Percentiles rank a stretch among this genome's conserved stretches.
phyloP scores from a whole-genome alignment of 805 yeast genomes.

The Lipomyces sp. region DNA sequence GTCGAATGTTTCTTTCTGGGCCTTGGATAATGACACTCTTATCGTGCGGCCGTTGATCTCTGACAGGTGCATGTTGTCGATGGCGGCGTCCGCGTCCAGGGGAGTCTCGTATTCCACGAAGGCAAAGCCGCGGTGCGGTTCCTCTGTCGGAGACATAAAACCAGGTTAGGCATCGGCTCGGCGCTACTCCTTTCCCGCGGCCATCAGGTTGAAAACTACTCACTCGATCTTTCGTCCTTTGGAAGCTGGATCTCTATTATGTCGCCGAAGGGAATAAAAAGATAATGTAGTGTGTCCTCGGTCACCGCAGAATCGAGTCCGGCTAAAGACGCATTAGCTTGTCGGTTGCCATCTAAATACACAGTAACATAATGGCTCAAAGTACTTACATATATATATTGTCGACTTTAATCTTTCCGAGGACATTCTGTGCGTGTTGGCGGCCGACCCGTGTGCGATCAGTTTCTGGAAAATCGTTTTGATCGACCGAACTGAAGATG shows the following conservation, averaged over 20 bases:
- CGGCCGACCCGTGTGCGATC: neutral
- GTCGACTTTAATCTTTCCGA: conserved; percentile 10
- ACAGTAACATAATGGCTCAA: neutral
- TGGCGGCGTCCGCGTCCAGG: conserved; percentile 38
- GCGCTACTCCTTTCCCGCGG: neutral
- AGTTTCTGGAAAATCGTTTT: no score
- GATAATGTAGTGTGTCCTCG: conserved; percentile 28
- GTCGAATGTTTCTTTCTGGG: conserved; percentile 22
- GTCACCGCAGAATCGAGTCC: conserved; percentile 24
- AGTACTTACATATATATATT: conserved; percentile 14
- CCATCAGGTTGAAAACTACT: neutral
- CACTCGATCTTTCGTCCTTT: conserved; percentile 21
- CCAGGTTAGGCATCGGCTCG: no score
- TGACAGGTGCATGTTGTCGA: conserved; percentile 37
- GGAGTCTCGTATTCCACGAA: conserved; percentile 34
- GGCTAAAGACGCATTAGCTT: conserved; percentile 4
- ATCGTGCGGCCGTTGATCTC: conserved; percentile 32
- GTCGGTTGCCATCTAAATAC: neutral
- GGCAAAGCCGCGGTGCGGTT: conserved; percentile 31
- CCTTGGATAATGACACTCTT: conserved; percentile 30
- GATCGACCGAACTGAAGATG: no score
- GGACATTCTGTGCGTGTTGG: neutral
- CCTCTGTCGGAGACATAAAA: no score
- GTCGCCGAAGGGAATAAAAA: conserved; percentile 37
- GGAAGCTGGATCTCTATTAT: conserved; percentile 31